phyloP scores from a whole-genome alignment of 805 yeast species.

The Myxozyma udenii region DNA sequence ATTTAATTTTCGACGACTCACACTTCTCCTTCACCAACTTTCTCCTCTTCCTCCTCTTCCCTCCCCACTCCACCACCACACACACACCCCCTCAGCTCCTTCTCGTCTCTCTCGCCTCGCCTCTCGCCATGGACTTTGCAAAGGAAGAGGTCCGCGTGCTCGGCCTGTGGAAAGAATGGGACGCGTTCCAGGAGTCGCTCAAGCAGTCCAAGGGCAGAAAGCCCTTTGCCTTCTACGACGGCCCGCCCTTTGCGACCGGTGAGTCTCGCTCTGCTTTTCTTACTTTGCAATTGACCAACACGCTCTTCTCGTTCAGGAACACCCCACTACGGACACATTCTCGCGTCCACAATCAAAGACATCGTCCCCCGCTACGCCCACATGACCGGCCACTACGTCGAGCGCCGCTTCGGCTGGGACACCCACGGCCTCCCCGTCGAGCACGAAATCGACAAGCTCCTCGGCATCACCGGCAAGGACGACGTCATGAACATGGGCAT shows the following conservation, averaged over 20 bases:
- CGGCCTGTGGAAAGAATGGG: constrained; percentile 79
- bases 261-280: background rate
- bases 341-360: constrained; percentile 93
- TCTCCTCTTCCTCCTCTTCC: background rate
- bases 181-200: constrained; percentile 87
- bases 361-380: constrained; percentile 96
- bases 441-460: constrained; percentile 96
- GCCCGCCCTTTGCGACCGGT: constrained; percentile 96
- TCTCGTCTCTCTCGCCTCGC: background rate
- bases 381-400: constrained; percentile 95
- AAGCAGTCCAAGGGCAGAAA: constrained; percentile 82
- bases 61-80: background rate
- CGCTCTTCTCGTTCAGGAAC: constrained; percentile 54
- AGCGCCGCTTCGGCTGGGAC: constrained; percentile 99
- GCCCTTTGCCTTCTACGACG: constrained; percentile 91
- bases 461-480: constrained; percentile 87
- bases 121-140: constrained; percentile 57
- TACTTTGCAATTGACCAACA: background rate
- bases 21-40: background rate
- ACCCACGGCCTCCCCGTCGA: constrained; percentile 99
- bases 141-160: constrained; percentile 83
- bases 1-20: background rate
- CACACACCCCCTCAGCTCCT: background rate
- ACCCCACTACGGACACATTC: constrained; percentile 97
- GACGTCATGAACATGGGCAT: constrained; percentile 94